Evolutionary conservation across 78 protist genomes (phyloP), one percentile per base, ranked within the genome.

Genomic region (Dictyostelium discoideum): DNA sequence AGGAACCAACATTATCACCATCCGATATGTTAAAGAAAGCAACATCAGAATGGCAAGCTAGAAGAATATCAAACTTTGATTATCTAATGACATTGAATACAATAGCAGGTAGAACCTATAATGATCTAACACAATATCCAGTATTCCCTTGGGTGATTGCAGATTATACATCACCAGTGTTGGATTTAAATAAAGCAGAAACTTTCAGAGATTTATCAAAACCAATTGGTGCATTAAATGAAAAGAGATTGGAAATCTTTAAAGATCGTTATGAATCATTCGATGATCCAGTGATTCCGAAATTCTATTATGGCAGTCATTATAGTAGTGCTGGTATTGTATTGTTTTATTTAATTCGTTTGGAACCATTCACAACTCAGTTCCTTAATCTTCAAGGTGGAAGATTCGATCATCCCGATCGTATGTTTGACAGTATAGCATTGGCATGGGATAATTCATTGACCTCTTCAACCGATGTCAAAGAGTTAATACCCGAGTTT

Each of bases 61-160:
- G 97, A 77, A 65, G 77, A 24, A 92, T 96, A 39, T 86, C 86
- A 4, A 97, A 97, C 73, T 95, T 96, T 76, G 98, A 96, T 57
- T 98, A 98, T 73, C 85, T 98, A 26, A 90, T 98, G 98, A 37
- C 24, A 32, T 95, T 98, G 54, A 98, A 98, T 96, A 77, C 90
- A 5, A 26, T 93, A 0, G 99, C 99, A 1, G 96, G 96, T 57
- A 65, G 98, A n/a, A 87, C 98, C 7, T 87, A 54, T 95, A 96
- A 97, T 76, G 99, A 99, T 92, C 98, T 98, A 46, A 92, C 98
- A 5, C 99, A 99, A 83, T 98, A 99, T 80, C 99, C 97, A 1
- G 99, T 99, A 48, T 96, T 99, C 54, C 99, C 99, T 1, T 98
- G 99, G 99, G 97, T 98, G 1, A 67, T 98, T 11, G 24, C 63